Evolutionary conservation across 371 early-diverging fungal species (phyloP).

Genomic region (Mortierella sp.): DNA sequence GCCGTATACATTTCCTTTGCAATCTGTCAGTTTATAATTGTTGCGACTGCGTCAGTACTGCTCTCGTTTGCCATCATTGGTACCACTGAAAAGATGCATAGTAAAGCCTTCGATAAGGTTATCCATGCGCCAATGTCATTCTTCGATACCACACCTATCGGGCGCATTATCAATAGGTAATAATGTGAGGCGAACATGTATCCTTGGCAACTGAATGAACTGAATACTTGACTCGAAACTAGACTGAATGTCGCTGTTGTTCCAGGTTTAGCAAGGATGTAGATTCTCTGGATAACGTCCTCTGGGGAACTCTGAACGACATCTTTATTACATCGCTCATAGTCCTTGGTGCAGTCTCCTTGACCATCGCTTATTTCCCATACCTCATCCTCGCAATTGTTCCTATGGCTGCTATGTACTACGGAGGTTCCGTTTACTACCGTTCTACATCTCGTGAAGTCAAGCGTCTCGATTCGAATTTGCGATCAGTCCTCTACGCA

Average conservation of each 20-base stretch:
- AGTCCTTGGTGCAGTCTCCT: conserved; percentile 73
- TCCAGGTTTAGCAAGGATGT: conserved; percentile 82
- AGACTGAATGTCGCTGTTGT: conserved; percentile 17
- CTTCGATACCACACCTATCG: conserved; percentile 84
- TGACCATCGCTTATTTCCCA: conserved; percentile 73
- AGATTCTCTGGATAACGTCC: conserved; percentile 80
- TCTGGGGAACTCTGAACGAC: conserved; percentile 77
- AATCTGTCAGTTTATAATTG: conserved; percentile 31
- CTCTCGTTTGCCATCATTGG: conserved; percentile 24
- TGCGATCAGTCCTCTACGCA: conserved; percentile 86
- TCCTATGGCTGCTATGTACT: conserved; percentile 22
- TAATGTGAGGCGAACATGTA: background rate
- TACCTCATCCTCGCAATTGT: conserved; percentile 61
- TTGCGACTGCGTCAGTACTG: conserved; percentile 33
- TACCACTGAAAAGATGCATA: conserved; percentile 31
- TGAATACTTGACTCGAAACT: background rate
- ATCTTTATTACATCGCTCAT: conserved; percentile 73
- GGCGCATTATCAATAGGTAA: conserved; percentile 77
- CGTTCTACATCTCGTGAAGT: conserved; percentile 79
- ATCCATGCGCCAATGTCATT: conserved; percentile 79
- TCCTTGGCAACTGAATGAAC: background rate
- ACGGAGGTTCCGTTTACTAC: conserved; percentile 53
- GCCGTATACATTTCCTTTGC: conserved; percentile 45
- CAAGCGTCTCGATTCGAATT: conserved; percentile 86
- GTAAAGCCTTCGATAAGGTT: conserved; percentile 37